Evolutionary conservation across 352 stramenopile genomes (phyloP), one percentile per base, ranked within the genome.

Genomic region (Thraustochytrium sp.): DNA sequence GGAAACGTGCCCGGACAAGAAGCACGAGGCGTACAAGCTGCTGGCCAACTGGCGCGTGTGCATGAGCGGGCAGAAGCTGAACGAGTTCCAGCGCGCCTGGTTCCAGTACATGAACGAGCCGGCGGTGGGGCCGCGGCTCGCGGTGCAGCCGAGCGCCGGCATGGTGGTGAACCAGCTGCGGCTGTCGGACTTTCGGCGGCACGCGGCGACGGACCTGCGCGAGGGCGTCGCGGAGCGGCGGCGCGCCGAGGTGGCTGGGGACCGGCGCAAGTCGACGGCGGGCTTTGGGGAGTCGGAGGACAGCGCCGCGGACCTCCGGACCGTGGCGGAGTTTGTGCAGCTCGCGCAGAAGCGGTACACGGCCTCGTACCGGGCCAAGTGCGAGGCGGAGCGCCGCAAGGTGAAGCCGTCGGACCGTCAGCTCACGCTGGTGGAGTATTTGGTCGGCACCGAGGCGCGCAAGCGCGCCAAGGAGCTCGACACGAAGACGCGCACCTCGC

Each of bases 361-460:
- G 21, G 31, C 68, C 0, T 46, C 23, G 0, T 80, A 72, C 31
- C 68, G 68, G 5, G 68, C 68, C 37, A 46, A 53, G 44, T 18
- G 34, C 8, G 51, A 80, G 37, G 13, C 13, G 31, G 68, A 80
- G 21, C 48, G 68, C 5, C n/a, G 26, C 16, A 46, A 34, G 31
- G 8, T 44, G 3, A 80, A 80, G 37, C 68, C 68, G 8, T 80
- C 68, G 9, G 68, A 80, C 48, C 31, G 68, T 11, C 76, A 80
- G 63, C 26, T 80, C 13, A 80, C 68, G 3, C 68, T 80, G 16
- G 46, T 80, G 5, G 68, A 80, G 68, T 80, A 80, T 31, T 26
- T 80, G 13, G 68, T 80, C 5, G 68, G 68, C 37, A 18, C 34
- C 13, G 68, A 80, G 34, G 68, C 36, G 13, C 48, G 68, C 18